phyloP scores from a whole-genome alignment of 192 early-diverging fungal species.

The Backusella circina region DNA sequence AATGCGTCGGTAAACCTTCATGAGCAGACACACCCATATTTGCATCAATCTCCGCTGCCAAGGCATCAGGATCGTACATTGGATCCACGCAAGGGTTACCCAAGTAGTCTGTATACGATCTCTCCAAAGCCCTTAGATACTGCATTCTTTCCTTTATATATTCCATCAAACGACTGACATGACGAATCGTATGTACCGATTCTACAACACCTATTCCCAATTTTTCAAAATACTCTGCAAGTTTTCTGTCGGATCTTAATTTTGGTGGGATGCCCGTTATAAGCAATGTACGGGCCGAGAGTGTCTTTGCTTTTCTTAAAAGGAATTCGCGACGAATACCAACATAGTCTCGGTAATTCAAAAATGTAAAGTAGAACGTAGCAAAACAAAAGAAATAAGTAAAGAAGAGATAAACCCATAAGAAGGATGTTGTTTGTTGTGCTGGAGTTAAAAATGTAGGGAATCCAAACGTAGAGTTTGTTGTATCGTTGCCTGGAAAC shows the following conservation, averaged over 20 bases:
- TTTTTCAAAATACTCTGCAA: constrained; percentile 65
- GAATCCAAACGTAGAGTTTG: neutral
- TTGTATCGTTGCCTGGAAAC: neutral
- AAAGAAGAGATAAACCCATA: constrained; percentile 41
- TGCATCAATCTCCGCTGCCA: constrained; percentile 33
- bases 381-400: constrained; percentile 54
- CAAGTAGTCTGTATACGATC: constrained; percentile 51
- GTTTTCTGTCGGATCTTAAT: constrained; percentile 46
- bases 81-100: constrained; percentile 67
- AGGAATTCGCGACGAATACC: constrained; percentile 42
- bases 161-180: constrained; percentile 52
- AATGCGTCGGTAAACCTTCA: neutral
- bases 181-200: constrained; percentile 57
- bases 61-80: constrained; percentile 55
- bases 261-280: constrained; percentile 60
- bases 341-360: constrained; percentile 51
- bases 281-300: constrained; percentile 64
- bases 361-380: constrained; percentile 44
- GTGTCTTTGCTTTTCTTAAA: constrained; percentile 32
- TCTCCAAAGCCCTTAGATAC: constrained; percentile 54
- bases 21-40: neutral
- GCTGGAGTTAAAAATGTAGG: neutral
- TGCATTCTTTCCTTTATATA: constrained; percentile 51
- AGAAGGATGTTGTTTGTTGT: constrained; percentile 6
- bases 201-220: constrained; percentile 63